Evolutionary conservation across 805 yeast genomes (phyloP), one percentile per base, ranked within the genome.

Genomic region (Lipomyces sp.): DNA sequence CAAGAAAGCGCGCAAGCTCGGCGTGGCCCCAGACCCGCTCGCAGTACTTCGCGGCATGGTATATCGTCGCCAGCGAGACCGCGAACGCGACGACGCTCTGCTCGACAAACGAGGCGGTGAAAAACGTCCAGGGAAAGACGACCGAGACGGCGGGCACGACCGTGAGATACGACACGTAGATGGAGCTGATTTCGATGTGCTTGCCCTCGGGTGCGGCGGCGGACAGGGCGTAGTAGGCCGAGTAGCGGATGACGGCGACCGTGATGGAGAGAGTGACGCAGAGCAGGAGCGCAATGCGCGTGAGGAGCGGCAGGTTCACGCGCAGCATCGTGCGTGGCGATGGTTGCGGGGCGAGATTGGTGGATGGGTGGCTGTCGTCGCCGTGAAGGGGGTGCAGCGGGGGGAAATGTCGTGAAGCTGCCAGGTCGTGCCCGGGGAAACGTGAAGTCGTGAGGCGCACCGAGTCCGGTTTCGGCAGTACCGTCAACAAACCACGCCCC

Each of bases 11-110:
- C 13, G 74, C 59, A 54, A 79, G 68, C 57, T 80, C 84, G 39
- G 63, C 68, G 26, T 78, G 61, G 3, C 83, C 79, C 89, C 90
- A 84, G 35, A 77, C 73, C 53, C 75, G 74, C 61, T 84, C 90
- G 57, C 83, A 74, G 68, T 80, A 84, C 45, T 77, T 71, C 3
- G 86, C 87, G 32, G 84, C 74, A 59, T 76, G 78, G 45, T 73
- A 67, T 11, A 78, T 59, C 14, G 75, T 63, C 21, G 70, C 50
- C 21, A 72, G 60, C 21, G 76, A 66, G 6, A 71, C 59, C 5
- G 70, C 39, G 11, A 74, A 68, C 3, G 55, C 31, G 11, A 48
- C 18, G 10, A 59, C 13, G 24, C 45, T 52, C 43, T 41, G 51
- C 43, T 60, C 61, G 28, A 59, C 54, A 26, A 53, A 53, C n/a